Evolutionary conservation across 1,284 basidiomycete genomes (phyloP), one percentile per base, ranked within the genome.

Genomic region (Apiotrichum sp.): DNA sequence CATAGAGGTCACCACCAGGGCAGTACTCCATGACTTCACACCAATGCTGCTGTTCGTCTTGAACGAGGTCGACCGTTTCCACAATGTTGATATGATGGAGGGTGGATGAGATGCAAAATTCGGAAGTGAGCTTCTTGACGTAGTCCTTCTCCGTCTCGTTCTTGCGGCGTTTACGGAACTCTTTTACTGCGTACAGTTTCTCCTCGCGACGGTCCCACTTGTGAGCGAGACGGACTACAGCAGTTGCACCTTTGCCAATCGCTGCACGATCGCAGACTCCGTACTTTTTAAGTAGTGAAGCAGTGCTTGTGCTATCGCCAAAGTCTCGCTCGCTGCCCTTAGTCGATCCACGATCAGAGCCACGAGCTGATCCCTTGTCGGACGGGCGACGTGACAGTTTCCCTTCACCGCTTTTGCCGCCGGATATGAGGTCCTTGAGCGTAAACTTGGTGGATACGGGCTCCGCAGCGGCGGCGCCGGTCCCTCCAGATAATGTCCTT

Each of bases 11-110:
- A 5, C 93, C 93, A 52, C 95, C 95, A 2, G 91, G 90, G 75
- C 95, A 97, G 72, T 93, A 98, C 78, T 98, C 96, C 96, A 98
- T 98, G 59, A 98, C 95, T 77, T 98, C 95, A 73, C 95, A 98
- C 95, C 95, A 98, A 70, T 93, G 87, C 61, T 89, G 86, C 64
- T 81, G 85, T 77, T 98, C 95, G 77, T 98, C 95, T 71, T 98
- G 95, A 32, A 98, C 89, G 63, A 98, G 84, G 77, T 98, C 95
- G 59, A 98, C 96, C 2, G 95, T 98, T 80, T 98, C 95, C 69
- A 98, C 93, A 68, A 98, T 84, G 76, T 98, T 98, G 73, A 86
- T 81, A 72, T 98, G 95, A 73, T 98, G 93, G 44, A 98, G 79
- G 1, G 96, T 98, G 36, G 93, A 98, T 36, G 92, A 95, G 63